A percentile compares a stretch with the other conserved stretches of the same genome.
phyloP scores from a whole-genome alignment of 768 basidiomycete species.

The Serpula lacrymans region DNA sequence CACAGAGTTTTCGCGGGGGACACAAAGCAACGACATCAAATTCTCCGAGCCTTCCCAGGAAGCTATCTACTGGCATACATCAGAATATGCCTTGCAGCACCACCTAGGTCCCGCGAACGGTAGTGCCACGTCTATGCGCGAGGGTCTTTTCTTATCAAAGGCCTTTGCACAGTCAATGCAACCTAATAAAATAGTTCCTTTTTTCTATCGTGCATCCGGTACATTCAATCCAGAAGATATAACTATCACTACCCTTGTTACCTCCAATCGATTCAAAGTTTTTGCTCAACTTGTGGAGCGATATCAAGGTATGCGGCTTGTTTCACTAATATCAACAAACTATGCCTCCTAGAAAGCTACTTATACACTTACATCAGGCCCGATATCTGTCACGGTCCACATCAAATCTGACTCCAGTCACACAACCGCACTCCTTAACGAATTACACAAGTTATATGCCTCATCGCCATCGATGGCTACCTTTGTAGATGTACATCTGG shows the following conservation, averaged over 20 bases:
- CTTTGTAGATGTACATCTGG: constrained; percentile 83
- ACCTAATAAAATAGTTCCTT: constrained; percentile 76
- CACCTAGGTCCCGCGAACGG: neutral
- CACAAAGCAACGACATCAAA: neutral
- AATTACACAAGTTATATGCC: constrained; percentile 63
- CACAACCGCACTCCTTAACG: constrained; percentile 49
- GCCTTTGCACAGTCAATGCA: constrained; percentile 67
- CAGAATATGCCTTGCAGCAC: neutral
- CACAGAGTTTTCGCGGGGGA: constrained; percentile 4
- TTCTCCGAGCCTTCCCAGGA: constrained; percentile 10
- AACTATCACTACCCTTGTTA: constrained; percentile 83
- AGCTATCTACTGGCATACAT: constrained; percentile 18
- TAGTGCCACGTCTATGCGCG: constrained; percentile 33
- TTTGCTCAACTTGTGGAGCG: constrained; percentile 68
- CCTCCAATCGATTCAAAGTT: constrained; percentile 72
- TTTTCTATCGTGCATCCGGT: constrained; percentile 69
- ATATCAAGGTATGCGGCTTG: constrained; percentile 58
- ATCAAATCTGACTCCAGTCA: constrained; percentile 44
- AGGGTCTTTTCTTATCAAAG: constrained; percentile 61
- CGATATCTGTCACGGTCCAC: constrained; percentile 82
- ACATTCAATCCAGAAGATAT: constrained; percentile 61
- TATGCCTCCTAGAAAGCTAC: neutral
- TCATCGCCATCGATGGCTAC: constrained; percentile 61
- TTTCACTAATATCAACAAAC: too few relatives aligned
- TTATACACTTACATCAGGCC: constrained; percentile 44